Conservation (phyloP, 176 grass and related monocot genomes). For the Chloris gayana region DNA sequence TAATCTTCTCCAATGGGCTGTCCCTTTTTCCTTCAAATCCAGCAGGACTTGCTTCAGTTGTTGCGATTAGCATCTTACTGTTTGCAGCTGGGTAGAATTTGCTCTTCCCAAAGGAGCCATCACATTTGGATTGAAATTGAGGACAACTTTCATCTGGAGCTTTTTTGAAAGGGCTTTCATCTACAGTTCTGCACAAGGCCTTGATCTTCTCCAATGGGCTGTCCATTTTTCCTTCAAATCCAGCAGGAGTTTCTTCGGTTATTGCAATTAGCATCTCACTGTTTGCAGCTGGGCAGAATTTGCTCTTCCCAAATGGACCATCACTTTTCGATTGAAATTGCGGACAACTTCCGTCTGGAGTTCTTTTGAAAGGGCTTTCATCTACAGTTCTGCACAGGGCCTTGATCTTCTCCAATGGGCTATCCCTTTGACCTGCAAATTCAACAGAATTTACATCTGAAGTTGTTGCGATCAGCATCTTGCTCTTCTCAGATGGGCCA, state of each 20-base stretch:
- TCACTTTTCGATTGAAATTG: not conserved
- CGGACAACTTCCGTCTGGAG: not conserved
- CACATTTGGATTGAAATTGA: not conserved
- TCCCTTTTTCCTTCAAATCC: not conserved
- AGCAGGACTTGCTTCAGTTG: not conserved
- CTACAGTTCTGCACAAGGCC: conserved; percentile 4
- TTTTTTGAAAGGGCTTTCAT: not conserved
- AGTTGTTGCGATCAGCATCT: conserved; percentile 13
- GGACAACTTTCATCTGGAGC: not conserved
- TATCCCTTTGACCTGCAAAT: not conserved
- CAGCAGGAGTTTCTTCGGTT: conserved; percentile 17
- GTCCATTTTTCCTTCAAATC: not conserved
- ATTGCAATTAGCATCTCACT: conserved; percentile 29
- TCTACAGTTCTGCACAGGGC: conserved; percentile 19
- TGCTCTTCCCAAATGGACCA: not conserved
- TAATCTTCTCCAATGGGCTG: not conserved
- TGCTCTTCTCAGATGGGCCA: conserved; percentile 42
- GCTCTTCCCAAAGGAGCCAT: conserved; percentile 23
- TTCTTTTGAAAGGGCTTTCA: not conserved
- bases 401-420: conserved; percentile 33
- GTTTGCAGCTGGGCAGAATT: conserved; percentile 18
- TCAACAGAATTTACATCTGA: conserved; percentile 26
- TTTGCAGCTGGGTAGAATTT: conserved; percentile 2
- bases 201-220: conserved; percentile 32
- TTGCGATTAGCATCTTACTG: not conserved